A percentile compares a stretch with the other conserved stretches of the same genome.
Evolutionary conservation across 805 yeast species (phyloP).

Genomic region (Lipomyces anomalus): DNA sequence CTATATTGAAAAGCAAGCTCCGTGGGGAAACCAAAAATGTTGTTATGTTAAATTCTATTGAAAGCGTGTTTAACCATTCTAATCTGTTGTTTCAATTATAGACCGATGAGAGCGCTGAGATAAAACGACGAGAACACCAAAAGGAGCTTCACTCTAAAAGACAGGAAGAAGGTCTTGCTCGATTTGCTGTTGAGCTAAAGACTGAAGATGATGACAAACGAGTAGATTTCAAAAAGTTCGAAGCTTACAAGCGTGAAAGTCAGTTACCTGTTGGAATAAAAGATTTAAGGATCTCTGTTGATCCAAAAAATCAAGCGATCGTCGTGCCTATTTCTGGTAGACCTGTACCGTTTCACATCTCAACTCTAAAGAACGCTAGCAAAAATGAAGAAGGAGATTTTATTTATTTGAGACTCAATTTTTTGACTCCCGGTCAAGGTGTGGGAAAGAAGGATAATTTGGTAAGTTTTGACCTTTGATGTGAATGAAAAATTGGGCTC

Average conservation of each 20-base stretch:
- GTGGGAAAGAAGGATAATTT: conserved; percentile 47
- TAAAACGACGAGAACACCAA: conserved; percentile 77
- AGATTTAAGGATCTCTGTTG: conserved; percentile 82
- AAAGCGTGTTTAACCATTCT: background rate
- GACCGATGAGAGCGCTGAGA: conserved; percentile 67
- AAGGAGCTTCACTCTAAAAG: conserved; percentile 74
- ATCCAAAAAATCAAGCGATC: conserved; percentile 79
- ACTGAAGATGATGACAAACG: conserved; percentile 45
- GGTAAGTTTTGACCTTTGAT: conserved; percentile 1
- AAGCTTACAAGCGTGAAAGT: conserved; percentile 86
- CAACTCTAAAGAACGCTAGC: conserved; percentile 88
- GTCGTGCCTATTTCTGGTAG: conserved; percentile 89
- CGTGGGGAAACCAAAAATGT: conserved; percentile 3
- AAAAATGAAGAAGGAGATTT: conserved; percentile 95
- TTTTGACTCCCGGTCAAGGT: conserved; percentile 87
- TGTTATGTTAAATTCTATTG: background rate
- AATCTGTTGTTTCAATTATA: background rate
- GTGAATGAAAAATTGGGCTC: conserved; percentile 39
- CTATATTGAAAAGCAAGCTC: conserved; percentile 51
- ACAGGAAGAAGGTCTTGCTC: conserved; percentile 77
- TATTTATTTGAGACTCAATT: conserved; percentile 82
- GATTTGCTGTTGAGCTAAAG: conserved; percentile 74
- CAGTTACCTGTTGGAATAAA: conserved; percentile 81
- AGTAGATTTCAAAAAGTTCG: conserved; percentile 84
- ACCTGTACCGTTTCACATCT: conserved; percentile 96